Evolutionary conservation across 768 basidiomycete genomes (phyloP), one percentile per base, ranked within the genome.

Genomic region (Cystobasidium tubakii): DNA sequence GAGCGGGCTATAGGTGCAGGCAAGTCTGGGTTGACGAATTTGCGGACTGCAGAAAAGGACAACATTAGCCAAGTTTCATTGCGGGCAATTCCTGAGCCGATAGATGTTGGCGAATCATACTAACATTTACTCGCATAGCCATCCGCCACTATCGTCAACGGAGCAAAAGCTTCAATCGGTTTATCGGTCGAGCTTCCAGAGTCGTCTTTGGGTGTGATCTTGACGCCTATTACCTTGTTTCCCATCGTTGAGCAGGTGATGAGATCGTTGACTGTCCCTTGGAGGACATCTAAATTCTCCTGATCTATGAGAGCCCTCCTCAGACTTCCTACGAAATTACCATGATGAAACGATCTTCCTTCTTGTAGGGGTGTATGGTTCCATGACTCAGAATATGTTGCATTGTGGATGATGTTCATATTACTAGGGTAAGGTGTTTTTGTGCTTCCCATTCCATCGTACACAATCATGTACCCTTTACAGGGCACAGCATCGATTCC

Each of bases 271-370:
- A 88, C 91, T 0, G 89, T 92, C 57, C 89, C 92, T 81, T 97
- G 92, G 23, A 94, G 84, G 50, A 93, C 83, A 62, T 91, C 88
- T 9, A 94, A 90, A 13, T 88, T 86, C 10, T 80, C 80, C 10
- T 88, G 88, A 34, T 79, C 81, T 67, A 78, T 83, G 42, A 89
- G 91, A 46, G 87, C 86, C 54, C 84, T 85, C 64, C 96, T 84
- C 60, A 99, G 82, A 27, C 85, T 84, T 85, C 88, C 88, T 76
- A 99, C 86, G 77, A 99, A 91, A 73, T 87, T 84, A 2, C 96
- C 96, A 80, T 98, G 95, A 82, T 98, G 95, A 81, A 99, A 98
- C 71, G 88, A 88, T 63, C 91, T 83, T 0, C 95, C 94, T 77
- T 91, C 27, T 36, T 71, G 53, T 60, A 60, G 23, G 13, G 86